These are phyloP conservation scores for Fusarium kyushuense DNA, from an alignment of 2,329 filamentous ascomycete genomes.

Conservation along the genomic window DNA sequence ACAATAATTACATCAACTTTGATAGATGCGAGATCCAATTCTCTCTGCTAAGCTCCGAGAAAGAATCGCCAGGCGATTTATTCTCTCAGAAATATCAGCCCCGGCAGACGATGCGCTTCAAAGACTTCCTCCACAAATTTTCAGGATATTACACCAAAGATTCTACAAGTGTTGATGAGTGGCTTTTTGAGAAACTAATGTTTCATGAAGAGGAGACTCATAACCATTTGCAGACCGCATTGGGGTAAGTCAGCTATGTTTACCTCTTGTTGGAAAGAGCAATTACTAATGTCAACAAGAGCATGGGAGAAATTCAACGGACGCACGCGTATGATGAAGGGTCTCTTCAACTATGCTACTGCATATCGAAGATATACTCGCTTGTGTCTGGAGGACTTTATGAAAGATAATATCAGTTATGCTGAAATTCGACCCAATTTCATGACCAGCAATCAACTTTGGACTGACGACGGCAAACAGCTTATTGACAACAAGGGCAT, in stretches of 20 bases:
- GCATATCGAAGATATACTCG: constrained; percentile 72
- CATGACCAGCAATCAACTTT: constrained; percentile 72
- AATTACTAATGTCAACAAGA: constrained; percentile 50
- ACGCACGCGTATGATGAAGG: constrained; percentile 78
- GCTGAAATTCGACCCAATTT: constrained; percentile 79
- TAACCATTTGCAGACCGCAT: constrained; percentile 60
- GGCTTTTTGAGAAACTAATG: constrained; percentile 72
- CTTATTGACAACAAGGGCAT: constrained; percentile 68
- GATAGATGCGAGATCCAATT: constrained; percentile 72
- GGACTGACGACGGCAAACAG: constrained; percentile 65
- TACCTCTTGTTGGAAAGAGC: too few species aligned
- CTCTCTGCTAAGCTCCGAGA: constrained; percentile 59
- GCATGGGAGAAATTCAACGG: constrained; percentile 74
- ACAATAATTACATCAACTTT: constrained; percentile 58
- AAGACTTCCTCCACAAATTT: constrained; percentile 56
- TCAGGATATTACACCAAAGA: constrained; percentile 41
- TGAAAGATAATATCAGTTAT: constrained; percentile 75
- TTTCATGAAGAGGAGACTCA: constrained; percentile 72
- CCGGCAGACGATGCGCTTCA: constrained; percentile 59
- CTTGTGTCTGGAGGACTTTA: constrained; percentile 70
- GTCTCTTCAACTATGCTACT: constrained; percentile 74
- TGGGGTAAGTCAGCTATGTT: constrained; percentile 60
- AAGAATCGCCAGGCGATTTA: constrained; percentile 57
- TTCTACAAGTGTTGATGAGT: constrained; percentile 56
- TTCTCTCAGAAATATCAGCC: constrained; percentile 63